These are phyloP conservation scores for Oidiodendron maius DNA, from an alignment of 495 filamentous ascomycete species.

Conservation along the genomic window DNA sequence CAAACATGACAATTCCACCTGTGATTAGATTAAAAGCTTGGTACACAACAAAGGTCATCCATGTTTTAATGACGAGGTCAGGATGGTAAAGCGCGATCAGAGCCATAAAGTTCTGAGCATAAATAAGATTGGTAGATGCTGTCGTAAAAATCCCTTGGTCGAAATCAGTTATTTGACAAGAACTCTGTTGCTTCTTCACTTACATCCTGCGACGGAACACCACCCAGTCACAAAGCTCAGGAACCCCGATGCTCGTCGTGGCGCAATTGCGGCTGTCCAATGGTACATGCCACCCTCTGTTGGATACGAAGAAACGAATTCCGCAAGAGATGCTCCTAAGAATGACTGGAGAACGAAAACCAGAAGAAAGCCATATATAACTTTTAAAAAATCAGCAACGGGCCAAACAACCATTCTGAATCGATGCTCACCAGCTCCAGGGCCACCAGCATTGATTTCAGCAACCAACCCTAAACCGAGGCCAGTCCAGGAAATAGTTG, in stretches of 20 bases:
- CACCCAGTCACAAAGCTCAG: conserved; percentile 44
- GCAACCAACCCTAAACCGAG: neutral
- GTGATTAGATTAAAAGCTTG: conserved; percentile 56
- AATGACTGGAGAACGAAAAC: neutral
- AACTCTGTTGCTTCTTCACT: too few relatives aligned
- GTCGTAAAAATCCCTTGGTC: too few relatives aligned
- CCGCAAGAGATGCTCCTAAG: neutral
- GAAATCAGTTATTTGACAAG: too few relatives aligned
- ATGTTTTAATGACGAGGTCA: conserved; percentile 53
- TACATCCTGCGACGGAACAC: too few relatives aligned
- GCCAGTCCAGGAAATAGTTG: neutral
- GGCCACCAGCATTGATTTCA: neutral
- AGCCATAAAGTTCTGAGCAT: conserved; percentile 53
- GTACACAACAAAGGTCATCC: conserved; percentile 60
- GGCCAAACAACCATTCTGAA: too few relatives aligned
- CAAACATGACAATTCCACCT: conserved; percentile 52
- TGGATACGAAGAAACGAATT: neutral
- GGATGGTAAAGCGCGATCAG: conserved; percentile 58
- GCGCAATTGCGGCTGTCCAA: conserved; percentile 41
- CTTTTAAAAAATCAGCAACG: too few relatives aligned
- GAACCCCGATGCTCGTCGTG: conserved; percentile 40
- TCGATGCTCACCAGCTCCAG: too few relatives aligned
- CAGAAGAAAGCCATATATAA: neutral
- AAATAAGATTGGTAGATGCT: conserved; percentile 40
- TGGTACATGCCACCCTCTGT: conserved; percentile 33